A percentile compares a stretch with the other conserved stretches of the same genome.
These are phyloP conservation scores for Pleurotus djamor DNA, from an alignment of 768 basidiomycete genomes.

Conservation along the genomic window DNA sequence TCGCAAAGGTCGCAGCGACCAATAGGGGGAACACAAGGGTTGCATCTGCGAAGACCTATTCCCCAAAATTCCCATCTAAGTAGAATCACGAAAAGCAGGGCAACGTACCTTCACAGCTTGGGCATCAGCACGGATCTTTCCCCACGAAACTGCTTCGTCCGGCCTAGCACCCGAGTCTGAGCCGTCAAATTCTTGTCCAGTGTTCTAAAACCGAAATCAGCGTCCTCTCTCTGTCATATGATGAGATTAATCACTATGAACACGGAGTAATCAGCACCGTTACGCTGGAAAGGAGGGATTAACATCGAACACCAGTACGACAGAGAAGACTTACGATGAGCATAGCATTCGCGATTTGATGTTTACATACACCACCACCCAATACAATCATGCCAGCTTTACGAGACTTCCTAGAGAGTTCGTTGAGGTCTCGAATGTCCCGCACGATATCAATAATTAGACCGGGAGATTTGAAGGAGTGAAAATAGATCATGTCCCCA, in stretches of 20 bases:
- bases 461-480: slow-evolving; percentile 86
- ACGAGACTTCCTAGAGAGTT: slow-evolving; percentile 79
- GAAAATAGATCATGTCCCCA: slow-evolving; percentile 99
- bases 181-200: slow-evolving; percentile 98
- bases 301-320: background rate
- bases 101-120: slow-evolving; percentile 74
- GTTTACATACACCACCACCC: slow-evolving; percentile 98
- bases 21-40: slow-evolving; percentile 94
- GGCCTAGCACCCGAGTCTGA: slow-evolving; percentile 97
- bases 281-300: slow-evolving; percentile 56
- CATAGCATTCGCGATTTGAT: slow-evolving; percentile 99
- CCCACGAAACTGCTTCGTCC: slow-evolving; percentile 98
- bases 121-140: slow-evolving; percentile 88
- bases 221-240: background rate
- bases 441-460: slow-evolving; percentile 91
- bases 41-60: slow-evolving; percentile 88
- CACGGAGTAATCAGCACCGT: slow-evolving; percentile 97
- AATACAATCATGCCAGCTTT: slow-evolving; percentile 99
- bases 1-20: slow-evolving; percentile 92
- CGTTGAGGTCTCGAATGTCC: slow-evolving; percentile 92
- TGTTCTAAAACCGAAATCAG: slow-evolving; percentile 60
- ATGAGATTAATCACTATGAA: slow-evolving; percentile 62
- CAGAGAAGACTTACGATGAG: slow-evolving; percentile 66
- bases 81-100: background rate
- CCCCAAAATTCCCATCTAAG: background rate